These are phyloP conservation scores for Venturiaceae sp. DNA, from an alignment of 2,329 filamentous ascomycete species.

Conservation along the genomic window DNA sequence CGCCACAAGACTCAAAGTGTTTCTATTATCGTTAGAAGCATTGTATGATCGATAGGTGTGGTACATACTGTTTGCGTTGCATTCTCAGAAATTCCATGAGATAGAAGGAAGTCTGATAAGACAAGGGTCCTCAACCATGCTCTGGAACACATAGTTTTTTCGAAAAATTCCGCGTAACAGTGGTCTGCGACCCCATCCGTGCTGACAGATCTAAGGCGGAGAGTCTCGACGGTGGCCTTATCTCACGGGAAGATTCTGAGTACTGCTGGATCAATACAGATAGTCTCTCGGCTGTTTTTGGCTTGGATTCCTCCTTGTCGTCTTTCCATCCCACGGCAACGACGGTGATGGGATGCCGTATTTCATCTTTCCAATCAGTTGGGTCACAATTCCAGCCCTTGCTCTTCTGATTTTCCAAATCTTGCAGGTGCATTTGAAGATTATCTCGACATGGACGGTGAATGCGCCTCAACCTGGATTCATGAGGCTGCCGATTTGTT, in stretches of 20 bases:
- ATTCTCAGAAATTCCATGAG: too few relatives aligned
- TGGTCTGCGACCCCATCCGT: too few relatives aligned
- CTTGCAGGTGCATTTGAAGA: not conserved
- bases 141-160: too few relatives aligned
- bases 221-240: too few relatives aligned
- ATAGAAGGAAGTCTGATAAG: too few relatives aligned
- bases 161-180: too few relatives aligned
- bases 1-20: too few relatives aligned
- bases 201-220: too few relatives aligned
- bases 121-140: too few relatives aligned
- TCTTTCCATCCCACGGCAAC: not conserved
- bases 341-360: not conserved
- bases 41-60: too few relatives aligned
- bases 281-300: not conserved
- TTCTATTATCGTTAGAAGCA: too few relatives aligned
- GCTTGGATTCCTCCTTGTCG: not conserved
- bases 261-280: not conserved
- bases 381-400: not conserved
- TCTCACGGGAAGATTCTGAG: not conserved
- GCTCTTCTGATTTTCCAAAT: not conserved
- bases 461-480: not conserved
- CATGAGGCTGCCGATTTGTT: not conserved
- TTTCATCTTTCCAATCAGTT: not conserved
- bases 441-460: not conserved
- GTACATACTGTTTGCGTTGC: too few relatives aligned